These are phyloP conservation scores for Capsella bursapastoris DNA, from an alignment of 345 rosid genomes.

Conservation along the genomic window DNA sequence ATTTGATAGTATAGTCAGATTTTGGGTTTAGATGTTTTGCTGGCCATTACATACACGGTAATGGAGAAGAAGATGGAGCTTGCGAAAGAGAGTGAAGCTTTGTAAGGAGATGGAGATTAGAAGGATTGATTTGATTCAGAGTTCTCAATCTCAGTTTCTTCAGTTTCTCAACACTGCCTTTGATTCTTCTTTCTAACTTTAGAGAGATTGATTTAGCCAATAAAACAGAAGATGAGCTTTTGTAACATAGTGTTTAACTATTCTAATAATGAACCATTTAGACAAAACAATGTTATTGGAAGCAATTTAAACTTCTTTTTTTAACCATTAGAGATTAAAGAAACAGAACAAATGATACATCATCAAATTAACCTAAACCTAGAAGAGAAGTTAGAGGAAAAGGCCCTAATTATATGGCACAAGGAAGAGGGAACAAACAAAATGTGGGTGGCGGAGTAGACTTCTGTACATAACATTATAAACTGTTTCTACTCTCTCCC, in stretches of 20 bases:
- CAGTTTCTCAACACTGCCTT: constrained; percentile 52
- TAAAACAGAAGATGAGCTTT: background rate
- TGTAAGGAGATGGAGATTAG: constrained; percentile 75
- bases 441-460: constrained; percentile 24
- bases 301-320: background rate
- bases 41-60: constrained; percentile 10
- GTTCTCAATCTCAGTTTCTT: constrained; percentile 61
- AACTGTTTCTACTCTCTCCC: constrained; percentile 42
- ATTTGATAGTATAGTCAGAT: background rate
- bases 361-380: constrained; percentile 36
- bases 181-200: constrained; percentile 33
- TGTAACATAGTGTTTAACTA: constrained; percentile 6
- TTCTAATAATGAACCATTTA: background rate
- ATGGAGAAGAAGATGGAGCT: constrained; percentile 79
- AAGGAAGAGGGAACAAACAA: constrained; percentile 22
- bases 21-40: too few species aligned
- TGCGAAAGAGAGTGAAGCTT: constrained; percentile 58
- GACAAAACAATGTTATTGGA: background rate
- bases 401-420: constrained; percentile 41
- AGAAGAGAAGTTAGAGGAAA: constrained; percentile 28
- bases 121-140: constrained; percentile 59
- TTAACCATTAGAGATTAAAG: background rate
- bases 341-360: constrained; percentile 33
- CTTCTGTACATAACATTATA: constrained; percentile 45
- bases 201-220: background rate